A percentile compares a stretch with the other conserved stretches of the same genome.
Conservation (phyloP, 2,329 filamentous ascomycete species). For the Colletotrichum echinochloae region DNA sequence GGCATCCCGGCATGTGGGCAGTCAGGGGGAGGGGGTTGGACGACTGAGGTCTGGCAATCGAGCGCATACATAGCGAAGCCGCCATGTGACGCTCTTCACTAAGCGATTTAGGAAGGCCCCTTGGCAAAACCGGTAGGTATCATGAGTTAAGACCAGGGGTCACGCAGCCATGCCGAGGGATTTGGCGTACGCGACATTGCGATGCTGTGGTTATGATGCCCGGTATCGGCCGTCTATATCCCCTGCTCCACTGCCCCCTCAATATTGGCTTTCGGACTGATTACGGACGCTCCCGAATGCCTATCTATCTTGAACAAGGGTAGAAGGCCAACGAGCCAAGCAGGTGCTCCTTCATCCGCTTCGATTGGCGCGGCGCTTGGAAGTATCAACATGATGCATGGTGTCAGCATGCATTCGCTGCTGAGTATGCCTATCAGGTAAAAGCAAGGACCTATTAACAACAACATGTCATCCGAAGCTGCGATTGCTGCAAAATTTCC, state of each 20-base stretch:
- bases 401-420: neutral
- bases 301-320: neutral
- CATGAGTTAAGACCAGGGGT: constrained; percentile 20
- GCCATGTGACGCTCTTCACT: constrained; percentile 3
- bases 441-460: neutral
- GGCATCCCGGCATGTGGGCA: constrained; percentile 27
- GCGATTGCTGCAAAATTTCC: neutral
- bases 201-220: neutral
- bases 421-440: neutral
- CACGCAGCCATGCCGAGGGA: neutral
- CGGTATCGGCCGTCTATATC: constrained; percentile 10
- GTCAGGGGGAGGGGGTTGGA: neutral
- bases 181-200: neutral
- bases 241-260: neutral
- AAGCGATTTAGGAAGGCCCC: constrained; percentile 33
- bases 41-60: constrained; percentile 19
- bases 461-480: neutral
- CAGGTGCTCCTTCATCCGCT: neutral
- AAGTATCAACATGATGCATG: neutral
- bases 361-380: neutral
- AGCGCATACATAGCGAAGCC: neutral
- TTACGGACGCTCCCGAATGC: neutral
- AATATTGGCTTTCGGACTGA: neutral
- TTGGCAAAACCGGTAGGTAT: constrained; percentile 31
- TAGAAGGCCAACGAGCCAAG: neutral